Evolutionary conservation across 176 grass and related monocot genomes (phyloP), one percentile per base, ranked within the genome.

Genomic region (Zea luxurians): DNA sequence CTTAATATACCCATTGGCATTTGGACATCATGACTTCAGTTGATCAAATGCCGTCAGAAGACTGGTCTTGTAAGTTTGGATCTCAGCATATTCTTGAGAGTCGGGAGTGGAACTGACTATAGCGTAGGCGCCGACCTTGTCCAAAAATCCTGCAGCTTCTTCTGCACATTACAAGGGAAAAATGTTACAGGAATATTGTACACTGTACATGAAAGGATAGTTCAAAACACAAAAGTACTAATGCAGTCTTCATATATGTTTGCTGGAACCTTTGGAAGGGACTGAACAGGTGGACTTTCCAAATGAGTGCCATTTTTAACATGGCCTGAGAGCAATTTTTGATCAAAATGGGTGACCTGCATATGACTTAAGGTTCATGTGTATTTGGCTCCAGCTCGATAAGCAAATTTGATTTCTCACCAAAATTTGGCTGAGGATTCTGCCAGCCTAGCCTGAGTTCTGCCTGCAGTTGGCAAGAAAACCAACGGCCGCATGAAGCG

Each of bases 101-200:
- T 85, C 79, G 13, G 85, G 82, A 46, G 77, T 85, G 35, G 96
- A 89, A 45, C 70, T 83, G 73, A 98, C 81, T 68, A 90, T 94
- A 52, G 80, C 62, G 40, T 83, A 63, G 49, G 87, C 96, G 62
- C 87, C 96, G 47, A 73, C 85, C 50, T 82, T 82, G 66, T 94
- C 66, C 90, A 98, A 79, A 90, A 81, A 94, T 43, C 78, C 49
- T 5, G 81, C 87, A 66, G 96, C 89, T 85, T 94, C 78, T 87
- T 94, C 92, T 98, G 85, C 3, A 83, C 66, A 78, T 77, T 80
- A 60, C 20, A 66, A 40, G 46, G 15, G 42, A n/a, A 27, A n/a
- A 42, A 72, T 68, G 17, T 77, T 75, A 61, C 60, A 13, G 57
- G 34, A 48, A 48, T 66, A 66, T 6, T 59, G n/a, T 42, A 69